Evolutionary conservation across 148 eudicot genomes (phyloP).

Genomic region (Rhododendron mucronatum): DNA sequence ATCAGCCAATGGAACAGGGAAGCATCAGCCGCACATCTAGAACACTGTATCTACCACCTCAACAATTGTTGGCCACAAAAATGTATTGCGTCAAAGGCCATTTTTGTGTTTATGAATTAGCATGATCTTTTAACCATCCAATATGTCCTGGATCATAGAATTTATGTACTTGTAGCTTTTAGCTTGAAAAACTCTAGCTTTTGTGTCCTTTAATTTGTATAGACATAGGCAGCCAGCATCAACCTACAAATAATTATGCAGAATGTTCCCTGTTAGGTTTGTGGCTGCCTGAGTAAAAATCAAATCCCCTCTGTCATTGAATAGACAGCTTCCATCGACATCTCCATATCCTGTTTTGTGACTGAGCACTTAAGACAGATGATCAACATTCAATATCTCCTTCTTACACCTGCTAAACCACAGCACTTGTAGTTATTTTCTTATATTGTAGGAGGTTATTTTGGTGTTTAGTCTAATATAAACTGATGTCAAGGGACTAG

Average conservation of each 20-base stretch:
- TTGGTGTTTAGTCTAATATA: not conserved
- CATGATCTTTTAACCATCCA: not conserved
- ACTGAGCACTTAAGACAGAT: not conserved
- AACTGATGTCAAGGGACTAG: not conserved
- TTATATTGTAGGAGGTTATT: not conserved
- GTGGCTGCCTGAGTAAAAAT: not conserved
- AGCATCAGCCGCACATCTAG: not conserved
- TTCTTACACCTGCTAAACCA: not conserved
- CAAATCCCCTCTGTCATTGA: not conserved
- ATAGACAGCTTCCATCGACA: not conserved
- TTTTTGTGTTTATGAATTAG: not conserved
- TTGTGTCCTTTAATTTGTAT: not conserved
- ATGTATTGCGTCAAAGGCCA: not conserved
- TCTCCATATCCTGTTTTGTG: not conserved
- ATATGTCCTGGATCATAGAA: not conserved
- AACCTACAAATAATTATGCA: not conserved
- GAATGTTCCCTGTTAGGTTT: not conserved
- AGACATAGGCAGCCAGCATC: not conserved
- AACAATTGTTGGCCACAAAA: not conserved
- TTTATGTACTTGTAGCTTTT: not conserved
- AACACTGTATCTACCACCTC: not conserved
- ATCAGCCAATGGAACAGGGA: not conserved
- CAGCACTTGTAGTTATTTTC: not conserved
- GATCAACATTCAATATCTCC: not conserved
- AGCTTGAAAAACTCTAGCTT: not conserved